Evolutionary conservation across 805 yeast species (phyloP).

Genomic region (Saccharomycopsis fibuligera): DNA sequence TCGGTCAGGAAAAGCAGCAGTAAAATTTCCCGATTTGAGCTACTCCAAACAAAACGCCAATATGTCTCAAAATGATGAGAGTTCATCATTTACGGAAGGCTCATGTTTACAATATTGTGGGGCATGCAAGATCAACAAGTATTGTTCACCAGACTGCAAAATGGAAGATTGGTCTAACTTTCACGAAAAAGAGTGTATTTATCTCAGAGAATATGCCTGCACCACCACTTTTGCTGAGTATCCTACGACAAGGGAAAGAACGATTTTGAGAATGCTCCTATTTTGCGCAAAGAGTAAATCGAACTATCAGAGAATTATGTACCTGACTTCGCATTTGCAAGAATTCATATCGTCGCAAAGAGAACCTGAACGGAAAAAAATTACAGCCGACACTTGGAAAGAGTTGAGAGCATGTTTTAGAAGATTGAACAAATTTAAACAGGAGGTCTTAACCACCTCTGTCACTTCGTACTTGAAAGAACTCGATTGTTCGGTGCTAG

Average conservation of each 20-base stretch:
- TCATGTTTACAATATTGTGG: too few relatives aligned
- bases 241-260: not conserved
- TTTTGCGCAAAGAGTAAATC: slow-evolving; percentile 6
- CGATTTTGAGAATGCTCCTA: slow-evolving; percentile 10
- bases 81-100: too few relatives aligned
- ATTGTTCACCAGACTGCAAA: slow-evolving; percentile 9
- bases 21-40: too few relatives aligned
- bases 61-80: too few relatives aligned
- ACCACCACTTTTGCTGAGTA: not conserved
- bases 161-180: slow-evolving; percentile 3
- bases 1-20: not conserved
- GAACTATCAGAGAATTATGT: slow-evolving; percentile 2
- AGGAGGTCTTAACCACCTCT: not conserved
- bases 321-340: slow-evolving; percentile 9
- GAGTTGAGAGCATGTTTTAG: not conserved
- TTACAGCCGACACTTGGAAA: not conserved
- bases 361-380: not conserved
- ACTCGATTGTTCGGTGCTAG: not conserved
- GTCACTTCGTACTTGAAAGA: not conserved
- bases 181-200: slow-evolving; percentile 15
- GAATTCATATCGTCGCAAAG: not conserved
- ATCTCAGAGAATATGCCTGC: not conserved
- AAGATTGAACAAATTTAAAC: not conserved
- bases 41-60: too few relatives aligned
- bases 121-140: not conserved